Conservation (phyloP, 1,139 yeast species). For the Kodamaea alishanica region DNA sequence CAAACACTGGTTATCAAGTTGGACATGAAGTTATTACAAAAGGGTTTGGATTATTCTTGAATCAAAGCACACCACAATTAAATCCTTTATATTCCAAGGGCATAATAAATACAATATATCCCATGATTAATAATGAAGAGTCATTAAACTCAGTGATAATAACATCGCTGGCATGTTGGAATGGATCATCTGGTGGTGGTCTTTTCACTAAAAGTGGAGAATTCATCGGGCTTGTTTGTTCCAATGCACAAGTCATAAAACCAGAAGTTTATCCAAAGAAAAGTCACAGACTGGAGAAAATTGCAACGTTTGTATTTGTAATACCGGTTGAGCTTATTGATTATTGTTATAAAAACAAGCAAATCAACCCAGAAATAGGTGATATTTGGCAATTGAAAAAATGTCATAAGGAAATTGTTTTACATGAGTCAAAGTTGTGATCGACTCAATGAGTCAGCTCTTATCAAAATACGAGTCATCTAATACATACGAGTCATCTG, state of each 20-base stretch:
- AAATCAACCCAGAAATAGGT: slow-evolving; percentile 8
- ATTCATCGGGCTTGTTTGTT: slow-evolving; percentile 58
- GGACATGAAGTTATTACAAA: slow-evolving; percentile 44
- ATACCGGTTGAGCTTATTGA: slow-evolving; percentile 14
- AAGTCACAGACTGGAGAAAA: slow-evolving; percentile 12
- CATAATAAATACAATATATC: slow-evolving; percentile 27
- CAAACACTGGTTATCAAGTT: slow-evolving; percentile 11
- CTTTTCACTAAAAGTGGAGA: slow-evolving; percentile 29
- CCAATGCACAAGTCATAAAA: slow-evolving; percentile 47
- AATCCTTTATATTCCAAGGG: slow-evolving; percentile 50
- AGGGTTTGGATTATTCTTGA: slow-evolving; percentile 57
- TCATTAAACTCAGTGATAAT: slow-evolving; percentile 37
- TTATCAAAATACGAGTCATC: too few relatives aligned
- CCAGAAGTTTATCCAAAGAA: slow-evolving; percentile 1
- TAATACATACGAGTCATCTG: too few relatives aligned
- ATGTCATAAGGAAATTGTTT: slow-evolving; percentile 13
- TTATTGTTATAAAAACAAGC: slow-evolving; percentile 10
- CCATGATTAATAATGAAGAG: slow-evolving; percentile 11
- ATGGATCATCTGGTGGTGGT: slow-evolving; percentile 77
- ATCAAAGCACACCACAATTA: slow-evolving; percentile 8
- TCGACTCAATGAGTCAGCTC: too few relatives aligned
- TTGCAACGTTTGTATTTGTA: slow-evolving; percentile 14
- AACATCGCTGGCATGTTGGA: slow-evolving; percentile 66
- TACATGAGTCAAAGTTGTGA: slow-evolving; percentile 13
- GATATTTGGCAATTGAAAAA: slow-evolving; percentile 15